Percentiles rank a stretch among this genome's conserved stretches.
phyloP scores from a whole-genome alignment of 202 grass and related monocot species.

The Schoenoplectus triqueter region DNA sequence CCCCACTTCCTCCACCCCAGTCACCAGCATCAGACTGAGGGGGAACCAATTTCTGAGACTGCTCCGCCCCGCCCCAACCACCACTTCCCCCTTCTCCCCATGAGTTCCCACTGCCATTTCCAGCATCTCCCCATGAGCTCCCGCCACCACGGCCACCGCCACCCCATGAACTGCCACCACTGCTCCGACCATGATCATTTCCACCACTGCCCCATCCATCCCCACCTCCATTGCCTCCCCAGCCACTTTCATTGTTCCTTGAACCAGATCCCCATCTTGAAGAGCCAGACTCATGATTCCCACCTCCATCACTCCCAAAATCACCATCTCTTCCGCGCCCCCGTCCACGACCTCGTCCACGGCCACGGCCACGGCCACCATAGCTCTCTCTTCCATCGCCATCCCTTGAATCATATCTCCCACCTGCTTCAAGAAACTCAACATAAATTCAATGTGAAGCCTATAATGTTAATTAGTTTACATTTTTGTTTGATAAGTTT shows the following conservation, averaged over 20 bases:
- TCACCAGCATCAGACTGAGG: constrained; percentile 49
- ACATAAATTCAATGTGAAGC: background rate
- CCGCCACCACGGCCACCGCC: constrained; percentile 3
- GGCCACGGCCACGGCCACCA: constrained; percentile 54
- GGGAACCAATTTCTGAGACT: constrained; percentile 52
- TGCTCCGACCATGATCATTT: constrained; percentile 27
- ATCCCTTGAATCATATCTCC: constrained; percentile 84
- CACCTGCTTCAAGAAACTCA: constrained; percentile 51
- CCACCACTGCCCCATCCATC: constrained; percentile 23
- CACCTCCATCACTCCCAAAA: constrained; percentile 47
- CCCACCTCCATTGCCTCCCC: constrained; percentile 34
- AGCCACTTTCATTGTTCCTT: constrained; percentile 26
- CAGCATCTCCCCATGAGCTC: constrained; percentile 26
- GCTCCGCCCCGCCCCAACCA: constrained; percentile 43
- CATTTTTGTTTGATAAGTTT: background rate
- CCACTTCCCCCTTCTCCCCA: constrained; percentile 22
- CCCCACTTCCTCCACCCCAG: constrained; percentile 39
- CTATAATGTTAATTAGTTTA: background rate
- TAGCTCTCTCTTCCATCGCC: constrained; percentile 44
- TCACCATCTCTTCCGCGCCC: constrained; percentile 52
- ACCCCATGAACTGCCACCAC: constrained; percentile 10
- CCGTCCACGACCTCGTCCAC: constrained; percentile 52
- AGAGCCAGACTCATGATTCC: constrained; percentile 42
- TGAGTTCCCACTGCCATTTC: constrained; percentile 38
- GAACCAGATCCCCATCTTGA: constrained; percentile 43